phyloP scores from a whole-genome alignment of 805 yeast genomes.

The Hemisphaericaspora nanyangensis region DNA sequence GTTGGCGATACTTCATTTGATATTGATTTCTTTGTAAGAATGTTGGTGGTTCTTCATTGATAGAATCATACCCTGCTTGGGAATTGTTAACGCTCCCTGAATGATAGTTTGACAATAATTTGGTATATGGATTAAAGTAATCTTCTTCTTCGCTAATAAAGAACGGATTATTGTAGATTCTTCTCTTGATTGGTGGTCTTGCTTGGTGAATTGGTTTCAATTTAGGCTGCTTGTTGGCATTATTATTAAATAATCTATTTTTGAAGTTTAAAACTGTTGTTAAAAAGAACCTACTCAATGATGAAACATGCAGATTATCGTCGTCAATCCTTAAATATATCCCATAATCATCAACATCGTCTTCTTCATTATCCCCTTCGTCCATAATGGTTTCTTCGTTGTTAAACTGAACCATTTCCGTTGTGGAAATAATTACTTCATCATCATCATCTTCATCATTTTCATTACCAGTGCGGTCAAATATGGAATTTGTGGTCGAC shows the following conservation, averaged over 20 bases:
- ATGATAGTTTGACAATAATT: slow-evolving; percentile 5
- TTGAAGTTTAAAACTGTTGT: slow-evolving; percentile 18
- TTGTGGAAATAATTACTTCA: slow-evolving; percentile 7
- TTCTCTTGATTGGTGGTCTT: slow-evolving; percentile 7
- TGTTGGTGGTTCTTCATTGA: slow-evolving; percentile 28
- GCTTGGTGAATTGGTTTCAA: not conserved
- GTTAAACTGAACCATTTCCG: slow-evolving; percentile 5
- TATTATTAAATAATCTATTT: slow-evolving; percentile 13
- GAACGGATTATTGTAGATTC: slow-evolving; percentile 4
- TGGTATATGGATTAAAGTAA: slow-evolving; percentile 5
- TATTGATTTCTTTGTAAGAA: slow-evolving; percentile 20
- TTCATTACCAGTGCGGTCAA: slow-evolving; percentile 5
- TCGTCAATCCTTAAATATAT: slow-evolving; percentile 18
- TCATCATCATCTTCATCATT: not conserved
- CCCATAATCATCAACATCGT: slow-evolving; percentile 17
- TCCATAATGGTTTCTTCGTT: not conserved
- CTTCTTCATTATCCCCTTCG: slow-evolving; percentile 11
- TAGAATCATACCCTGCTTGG: slow-evolving; percentile 22
- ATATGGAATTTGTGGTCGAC: slow-evolving; percentile 4
- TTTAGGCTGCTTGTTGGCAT: too few relatives aligned
- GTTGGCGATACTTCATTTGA: slow-evolving; percentile 22
- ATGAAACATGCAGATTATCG: slow-evolving; percentile 14
- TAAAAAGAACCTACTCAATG: slow-evolving; percentile 16
- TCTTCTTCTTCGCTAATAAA: slow-evolving; percentile 6
- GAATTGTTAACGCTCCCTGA: not conserved